Evolutionary conservation across 1,139 yeast genomes (phyloP).

Genomic region (Hyphopichia fennica): DNA sequence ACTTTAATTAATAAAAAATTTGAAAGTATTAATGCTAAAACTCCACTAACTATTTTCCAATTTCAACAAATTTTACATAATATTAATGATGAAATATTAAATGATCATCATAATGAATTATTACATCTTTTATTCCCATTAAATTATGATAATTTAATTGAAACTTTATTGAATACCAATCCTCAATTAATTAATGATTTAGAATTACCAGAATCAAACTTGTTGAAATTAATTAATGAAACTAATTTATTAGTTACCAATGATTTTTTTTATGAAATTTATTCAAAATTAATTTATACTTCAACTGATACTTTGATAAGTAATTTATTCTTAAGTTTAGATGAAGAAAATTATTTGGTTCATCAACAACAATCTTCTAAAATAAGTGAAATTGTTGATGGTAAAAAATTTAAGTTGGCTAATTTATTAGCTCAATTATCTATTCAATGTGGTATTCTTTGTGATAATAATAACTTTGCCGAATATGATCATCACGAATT

Average conservation of each 20-base stretch:
- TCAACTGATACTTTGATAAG: conserved; percentile 29
- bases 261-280: conserved; percentile 32
- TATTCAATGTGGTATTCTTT: conserved; percentile 61
- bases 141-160: conserved; percentile 40
- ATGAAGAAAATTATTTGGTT: conserved; percentile 13
- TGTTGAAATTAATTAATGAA: conserved; percentile 47
- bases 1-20: conserved; percentile 62
- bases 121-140: conserved; percentile 39
- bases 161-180: conserved; percentile 46
- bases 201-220: conserved; percentile 39
- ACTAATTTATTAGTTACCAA: conserved; percentile 37
- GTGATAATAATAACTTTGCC: conserved; percentile 41
- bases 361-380: conserved; percentile 9
- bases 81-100: conserved; percentile 18
- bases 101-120: conserved; percentile 19
- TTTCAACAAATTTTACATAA: conserved; percentile 36
- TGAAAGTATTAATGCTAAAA: conserved; percentile 65
- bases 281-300: conserved; percentile 26
- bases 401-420: conserved; percentile 57
- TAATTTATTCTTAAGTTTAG: conserved; percentile 26
- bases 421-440: conserved; percentile 66
- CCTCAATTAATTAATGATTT: conserved; percentile 43
- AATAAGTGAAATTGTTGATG: conserved; percentile 17
- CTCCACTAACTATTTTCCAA: conserved; percentile 63
- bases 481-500: conserved; percentile 46